A percentile compares a stretch with the other conserved stretches of the same genome.
These are phyloP conservation scores for Clonostachys solani DNA, from an alignment of 2,329 filamentous ascomycete species.

Conservation along the genomic window DNA sequence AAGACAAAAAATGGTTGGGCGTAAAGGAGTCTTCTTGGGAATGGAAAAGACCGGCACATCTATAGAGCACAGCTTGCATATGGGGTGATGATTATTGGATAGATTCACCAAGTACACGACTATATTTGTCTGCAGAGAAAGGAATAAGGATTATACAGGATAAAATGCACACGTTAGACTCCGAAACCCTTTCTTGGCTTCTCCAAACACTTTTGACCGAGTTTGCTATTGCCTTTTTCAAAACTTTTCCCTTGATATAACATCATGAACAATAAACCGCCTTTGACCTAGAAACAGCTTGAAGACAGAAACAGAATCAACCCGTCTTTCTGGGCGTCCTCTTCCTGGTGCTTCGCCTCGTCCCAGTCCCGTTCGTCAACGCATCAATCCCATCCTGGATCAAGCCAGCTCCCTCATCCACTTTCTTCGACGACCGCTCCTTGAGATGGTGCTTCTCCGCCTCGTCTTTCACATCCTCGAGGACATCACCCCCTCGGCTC, in stretches of 20 bases:
- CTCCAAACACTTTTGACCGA: too few species aligned
- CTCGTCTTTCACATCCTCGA: conserved; percentile 50
- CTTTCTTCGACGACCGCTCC: conserved; percentile 28
- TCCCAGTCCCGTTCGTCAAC: conserved; percentile 15
- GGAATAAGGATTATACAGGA: too few species aligned
- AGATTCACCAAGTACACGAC: too few species aligned
- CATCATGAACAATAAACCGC: too few species aligned
- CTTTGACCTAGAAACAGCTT: background rate
- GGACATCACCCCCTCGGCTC: conserved; percentile 42
- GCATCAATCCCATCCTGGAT: conserved; percentile 25
- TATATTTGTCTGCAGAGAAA: too few species aligned
- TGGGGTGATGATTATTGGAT: too few species aligned
- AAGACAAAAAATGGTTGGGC: conserved; percentile 32
- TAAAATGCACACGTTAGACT: too few species aligned
- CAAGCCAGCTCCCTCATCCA: conserved; percentile 21
- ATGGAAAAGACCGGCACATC: background rate
- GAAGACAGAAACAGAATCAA: background rate
- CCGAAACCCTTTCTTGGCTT: too few species aligned
- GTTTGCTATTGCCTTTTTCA: too few species aligned
- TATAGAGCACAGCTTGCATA: background rate
- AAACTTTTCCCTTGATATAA: too few species aligned
- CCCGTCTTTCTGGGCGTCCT: conserved; percentile 10
- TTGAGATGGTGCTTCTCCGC: conserved; percentile 51
- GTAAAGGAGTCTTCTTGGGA: background rate
- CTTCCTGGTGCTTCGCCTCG: conserved; percentile 16